phyloP scores from a whole-genome alignment of 2,329 filamentous ascomycete genomes.

The Dactylellina drechsleri region DNA sequence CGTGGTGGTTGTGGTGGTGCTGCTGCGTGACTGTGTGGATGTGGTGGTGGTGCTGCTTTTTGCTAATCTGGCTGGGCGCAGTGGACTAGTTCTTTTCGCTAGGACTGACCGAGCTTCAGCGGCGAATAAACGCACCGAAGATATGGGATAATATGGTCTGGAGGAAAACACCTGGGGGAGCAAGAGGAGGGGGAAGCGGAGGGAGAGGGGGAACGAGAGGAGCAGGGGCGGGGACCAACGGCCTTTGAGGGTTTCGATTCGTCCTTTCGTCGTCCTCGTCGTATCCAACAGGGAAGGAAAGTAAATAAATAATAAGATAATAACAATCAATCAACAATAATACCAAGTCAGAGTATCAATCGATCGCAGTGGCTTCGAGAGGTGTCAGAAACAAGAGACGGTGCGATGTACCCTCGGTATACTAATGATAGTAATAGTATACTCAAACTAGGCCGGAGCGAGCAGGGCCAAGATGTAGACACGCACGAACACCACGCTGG shows the following conservation, averaged over 20 bases:
- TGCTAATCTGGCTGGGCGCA: constrained; percentile 1
- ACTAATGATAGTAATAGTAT: background rate
- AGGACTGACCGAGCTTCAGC: constrained; percentile 54
- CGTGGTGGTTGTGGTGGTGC: constrained; percentile 14
- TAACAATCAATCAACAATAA: no score
- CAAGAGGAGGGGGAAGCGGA: constrained; percentile 11
- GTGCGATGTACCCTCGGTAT: background rate
- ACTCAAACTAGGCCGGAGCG: no score
- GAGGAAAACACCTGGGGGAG: background rate
- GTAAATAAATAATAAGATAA: no score
- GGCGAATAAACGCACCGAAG: constrained; percentile 47
- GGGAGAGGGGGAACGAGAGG: background rate
- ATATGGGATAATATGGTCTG: constrained; percentile 7
- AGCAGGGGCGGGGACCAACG: constrained; percentile 24
- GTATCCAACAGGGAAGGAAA: no score
- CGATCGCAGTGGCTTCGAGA: constrained; percentile 12
- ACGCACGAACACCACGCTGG: constrained; percentile 36
- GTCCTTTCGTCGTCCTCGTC: no score
- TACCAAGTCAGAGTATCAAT: constrained; percentile 3
- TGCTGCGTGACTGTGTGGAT: background rate
- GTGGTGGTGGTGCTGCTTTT: background rate
- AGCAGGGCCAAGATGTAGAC: constrained; percentile 6
- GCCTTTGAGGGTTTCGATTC: no score
- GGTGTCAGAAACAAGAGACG: background rate
- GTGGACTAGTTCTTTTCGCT: constrained; percentile 26